phyloP scores from a whole-genome alignment of 2,329 filamentous ascomycete genomes.

The Acephala macrosclerotiorum region DNA sequence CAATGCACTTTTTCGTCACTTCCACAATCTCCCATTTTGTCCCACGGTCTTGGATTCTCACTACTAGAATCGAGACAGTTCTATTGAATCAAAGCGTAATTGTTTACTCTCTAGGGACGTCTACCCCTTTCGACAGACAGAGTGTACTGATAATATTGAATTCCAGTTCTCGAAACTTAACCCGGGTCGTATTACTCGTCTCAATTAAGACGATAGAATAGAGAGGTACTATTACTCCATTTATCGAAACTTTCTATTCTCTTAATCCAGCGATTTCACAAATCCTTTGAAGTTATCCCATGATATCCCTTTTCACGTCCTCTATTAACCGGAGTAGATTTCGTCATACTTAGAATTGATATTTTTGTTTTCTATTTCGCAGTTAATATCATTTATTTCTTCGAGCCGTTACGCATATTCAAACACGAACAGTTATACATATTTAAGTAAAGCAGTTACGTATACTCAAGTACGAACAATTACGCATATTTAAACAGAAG shows the following conservation, averaged over 20 bases:
- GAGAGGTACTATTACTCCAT: background rate
- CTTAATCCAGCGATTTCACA: background rate
- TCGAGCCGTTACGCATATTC: background rate
- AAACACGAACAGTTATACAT: background rate
- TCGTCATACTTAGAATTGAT: background rate
- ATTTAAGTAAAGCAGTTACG: background rate
- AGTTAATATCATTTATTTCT: background rate
- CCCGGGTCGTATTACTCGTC: constrained; percentile 1
- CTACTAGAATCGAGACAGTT: background rate
- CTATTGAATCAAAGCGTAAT: background rate
- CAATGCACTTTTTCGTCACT: background rate
- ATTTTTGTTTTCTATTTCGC: background rate
- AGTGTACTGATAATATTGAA: background rate
- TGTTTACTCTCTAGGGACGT: background rate
- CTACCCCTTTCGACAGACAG: background rate
- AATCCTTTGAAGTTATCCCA: background rate
- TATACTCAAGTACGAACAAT: background rate
- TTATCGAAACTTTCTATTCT: background rate
- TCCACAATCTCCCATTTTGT: background rate
- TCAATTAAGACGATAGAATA: background rate
- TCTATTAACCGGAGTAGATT: background rate
- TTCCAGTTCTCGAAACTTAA: background rate
- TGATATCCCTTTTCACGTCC: background rate
- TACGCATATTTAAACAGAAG: background rate
- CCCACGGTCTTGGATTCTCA: background rate